Evolutionary conservation across 2,329 filamentous ascomycete genomes (phyloP), one percentile per base, ranked within the genome.

Genomic region (Penicillium sp.): DNA sequence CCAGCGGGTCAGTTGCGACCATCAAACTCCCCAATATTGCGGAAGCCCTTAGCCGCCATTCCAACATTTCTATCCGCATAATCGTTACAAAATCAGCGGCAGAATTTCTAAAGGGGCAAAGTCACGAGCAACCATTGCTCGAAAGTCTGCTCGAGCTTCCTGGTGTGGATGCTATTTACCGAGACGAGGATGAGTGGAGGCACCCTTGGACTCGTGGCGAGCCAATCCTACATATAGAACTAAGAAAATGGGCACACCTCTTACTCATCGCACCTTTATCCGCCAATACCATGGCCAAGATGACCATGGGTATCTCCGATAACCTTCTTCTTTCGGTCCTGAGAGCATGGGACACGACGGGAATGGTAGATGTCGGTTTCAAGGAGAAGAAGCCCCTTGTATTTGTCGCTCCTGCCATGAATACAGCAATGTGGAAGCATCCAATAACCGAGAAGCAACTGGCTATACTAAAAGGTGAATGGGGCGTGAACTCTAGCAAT

Each of bases 141-240:
- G 69, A 75, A 0, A 69, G 77, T 0, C 71, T 96, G 4, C 69
- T 73, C 10, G 60, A 69, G 3, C 69, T 87, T 4, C 80, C 82
- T 3, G 84, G 85, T 56, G 86, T 97, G 6, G 88, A 94, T 38
- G 87, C 77, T 19, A 77, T 96, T 41, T 89, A 95, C 69, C 74
- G 77, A 8, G 88, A 97, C 64, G 79, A 81, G 15, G 87, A 90
- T 56, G 93, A 97, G 69, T 96, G 90, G 89, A 73, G 69, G 2
- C 70, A 75, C 12, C 81, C 87, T 0, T 97, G 91, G 91, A 79
- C 76, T 21, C 78, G 90, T 2, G 87, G 85, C 3, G 80, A 80
- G n/a, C 76, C 77, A 3, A 95, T 98, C 42, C 71, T 97, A 49
- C 93, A 98, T 64, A 97, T 98, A 58, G 88, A 95, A 67, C 72